A percentile compares a stretch with the other conserved stretches of the same genome.
Conservation (phyloP, 257 asterid species). For the Penstemon newberryi region DNA sequence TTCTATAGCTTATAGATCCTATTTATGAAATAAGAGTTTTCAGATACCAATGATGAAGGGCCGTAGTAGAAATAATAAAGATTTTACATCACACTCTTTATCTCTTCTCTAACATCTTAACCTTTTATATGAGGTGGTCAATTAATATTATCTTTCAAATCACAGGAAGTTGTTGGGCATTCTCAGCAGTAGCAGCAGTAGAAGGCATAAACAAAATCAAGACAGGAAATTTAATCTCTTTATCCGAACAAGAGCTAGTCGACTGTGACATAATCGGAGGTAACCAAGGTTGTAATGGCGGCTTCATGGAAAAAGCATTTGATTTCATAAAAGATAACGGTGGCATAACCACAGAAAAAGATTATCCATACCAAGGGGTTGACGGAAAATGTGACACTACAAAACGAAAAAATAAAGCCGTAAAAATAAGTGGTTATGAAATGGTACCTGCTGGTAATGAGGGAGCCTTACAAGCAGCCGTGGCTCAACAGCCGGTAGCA, state of each 20-base stretch:
- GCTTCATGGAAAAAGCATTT: slow-evolving; percentile 52
- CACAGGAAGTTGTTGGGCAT: slow-evolving; percentile 85
- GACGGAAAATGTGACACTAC: slow-evolving; percentile 33
- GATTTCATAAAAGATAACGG: slow-evolving; percentile 44
- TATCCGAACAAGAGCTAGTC: slow-evolving; percentile 67
- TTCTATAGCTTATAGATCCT: neutral
- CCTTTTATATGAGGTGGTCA: too few relatives aligned
- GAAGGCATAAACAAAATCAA: slow-evolving; percentile 69
- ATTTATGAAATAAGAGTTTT: too few relatives aligned
- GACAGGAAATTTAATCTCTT: slow-evolving; percentile 53
- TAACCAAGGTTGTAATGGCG: slow-evolving; percentile 60
- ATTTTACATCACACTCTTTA: too few relatives aligned
- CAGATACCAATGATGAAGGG: too few relatives aligned
- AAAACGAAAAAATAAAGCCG: slow-evolving; percentile 33
- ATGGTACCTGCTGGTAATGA: slow-evolving; percentile 40
- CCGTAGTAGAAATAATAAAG: too few relatives aligned
- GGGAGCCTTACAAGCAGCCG: slow-evolving; percentile 48
- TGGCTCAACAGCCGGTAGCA: slow-evolving; percentile 60
- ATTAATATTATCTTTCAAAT: slow-evolving; percentile 8
- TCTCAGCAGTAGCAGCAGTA: slow-evolving; percentile 64
- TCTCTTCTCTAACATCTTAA: too few relatives aligned
- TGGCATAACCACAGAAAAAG: slow-evolving; percentile 46
- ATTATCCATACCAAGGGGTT: slow-evolving; percentile 53
- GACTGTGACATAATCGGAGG: slow-evolving; percentile 47
- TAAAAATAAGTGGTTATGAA: slow-evolving; percentile 44